A percentile compares a stretch with the other conserved stretches of the same genome.
Evolutionary conservation across 352 stramenopile species (phyloP).

Genomic region (Phytophthora nicotianae): DNA sequence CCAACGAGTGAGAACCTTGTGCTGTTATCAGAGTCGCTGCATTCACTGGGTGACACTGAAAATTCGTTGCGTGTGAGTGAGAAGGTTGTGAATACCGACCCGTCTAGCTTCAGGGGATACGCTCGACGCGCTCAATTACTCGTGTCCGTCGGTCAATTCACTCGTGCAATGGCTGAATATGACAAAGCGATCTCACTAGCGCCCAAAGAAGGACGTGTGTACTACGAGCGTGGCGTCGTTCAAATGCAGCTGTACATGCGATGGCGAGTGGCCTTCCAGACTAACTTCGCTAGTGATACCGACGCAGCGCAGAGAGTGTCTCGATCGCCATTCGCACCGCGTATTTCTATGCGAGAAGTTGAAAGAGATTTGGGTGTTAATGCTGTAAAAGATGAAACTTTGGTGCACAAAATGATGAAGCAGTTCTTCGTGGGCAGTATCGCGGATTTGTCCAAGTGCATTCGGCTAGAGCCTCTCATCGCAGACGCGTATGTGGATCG

Average conservation of each 20-base stretch:
- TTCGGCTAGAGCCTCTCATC: constrained; percentile 59
- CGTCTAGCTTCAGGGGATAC: constrained; percentile 65
- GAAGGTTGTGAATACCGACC: constrained; percentile 66
- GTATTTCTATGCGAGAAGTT: constrained; percentile 49
- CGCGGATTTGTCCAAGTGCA: constrained; percentile 66
- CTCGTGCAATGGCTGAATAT: constrained; percentile 63
- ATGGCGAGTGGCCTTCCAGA: constrained; percentile 59
- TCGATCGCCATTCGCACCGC: constrained; percentile 49
- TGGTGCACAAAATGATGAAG: constrained; percentile 62
- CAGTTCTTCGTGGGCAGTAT: constrained; percentile 51
- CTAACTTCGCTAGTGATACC: constrained; percentile 39
- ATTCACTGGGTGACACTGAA: constrained; percentile 81
- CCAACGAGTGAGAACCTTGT: constrained; percentile 80
- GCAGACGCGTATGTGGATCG: constrained; percentile 72
- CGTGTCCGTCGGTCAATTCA: constrained; percentile 51
- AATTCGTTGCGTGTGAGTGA: constrained; percentile 80
- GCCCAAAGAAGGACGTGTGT: constrained; percentile 62
- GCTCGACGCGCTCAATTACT: constrained; percentile 69
- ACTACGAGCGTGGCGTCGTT: constrained; percentile 77
- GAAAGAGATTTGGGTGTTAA: constrained; percentile 46
- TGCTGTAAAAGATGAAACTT: constrained; percentile 54
- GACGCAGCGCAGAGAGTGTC: background rate
- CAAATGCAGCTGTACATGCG: constrained; percentile 74
- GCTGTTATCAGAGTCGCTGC: constrained; percentile 75
- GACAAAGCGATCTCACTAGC: constrained; percentile 62